Base-by-base conservation (phyloP, 352 stramenopile species). In the Phytopythium vexans region DNA sequence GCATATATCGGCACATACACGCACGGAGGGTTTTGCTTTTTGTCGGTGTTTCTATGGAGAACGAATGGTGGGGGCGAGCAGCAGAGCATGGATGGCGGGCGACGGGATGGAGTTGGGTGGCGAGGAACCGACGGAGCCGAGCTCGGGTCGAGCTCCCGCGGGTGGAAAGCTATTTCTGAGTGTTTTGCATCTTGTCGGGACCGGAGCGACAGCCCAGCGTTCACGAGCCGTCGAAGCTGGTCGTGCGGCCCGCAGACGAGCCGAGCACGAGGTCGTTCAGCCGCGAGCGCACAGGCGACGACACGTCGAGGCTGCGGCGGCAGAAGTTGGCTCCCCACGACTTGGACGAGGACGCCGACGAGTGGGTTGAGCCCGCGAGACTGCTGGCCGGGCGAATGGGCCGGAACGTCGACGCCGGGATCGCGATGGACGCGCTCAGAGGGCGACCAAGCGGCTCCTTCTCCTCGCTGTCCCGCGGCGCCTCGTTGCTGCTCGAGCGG, bases 211-310 rank as follows among this genome's bases (percentile, higher is more conserved):
- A 21, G 8, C 0, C 4, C 32, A 5, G 14, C 11, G 34, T 47
- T 79, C 66, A 79, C 49, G 66, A 73, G 35, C 70, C 70, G n/a
- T 75, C 76, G 56, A 82, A 85, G 60, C 74, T 86, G 15, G 72
- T 70, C 0, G 68, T 65, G 31, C 68, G 60, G n/a, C 65, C 60
- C 12, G 70, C 64, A 8, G 80, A 84, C 15, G 80, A 85, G 68
- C 72, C 57, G 12, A 91, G 62, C 56, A 86, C 63, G 50, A 91
- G 62, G 41, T 91, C 78, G 32, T 74, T 78, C 31, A 91, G 79
- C 45, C 68, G 69, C 10, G 69, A 60, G 8, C 69, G 72, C 49
- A 89, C 52, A 6, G 75, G 77, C 42, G 80, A 91, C 51, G 75
- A 74, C 53, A 91, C 80, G 51, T 88, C 77, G 9, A 88, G 51